Percentiles rank a stretch among this genome's conserved stretches.
These are phyloP conservation scores for Aspergillus nanangensis DNA, from an alignment of 495 filamentous ascomycete genomes.

Conservation along the genomic window DNA sequence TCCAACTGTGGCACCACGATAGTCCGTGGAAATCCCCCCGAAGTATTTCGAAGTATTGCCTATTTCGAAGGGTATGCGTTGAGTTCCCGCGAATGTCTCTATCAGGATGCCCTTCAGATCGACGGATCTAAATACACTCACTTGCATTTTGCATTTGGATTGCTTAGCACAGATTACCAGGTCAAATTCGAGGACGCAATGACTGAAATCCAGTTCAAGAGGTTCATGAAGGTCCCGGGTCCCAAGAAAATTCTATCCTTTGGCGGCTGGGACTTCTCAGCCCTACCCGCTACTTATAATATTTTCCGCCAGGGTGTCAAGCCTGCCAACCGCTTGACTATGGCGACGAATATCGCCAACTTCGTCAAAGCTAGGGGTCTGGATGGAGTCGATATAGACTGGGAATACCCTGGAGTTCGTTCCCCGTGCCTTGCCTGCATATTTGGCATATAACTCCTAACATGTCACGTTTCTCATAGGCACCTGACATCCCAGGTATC, in stretches of 20 bases:
- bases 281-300: constrained; percentile 23
- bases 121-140: constrained; percentile 31
- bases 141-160: constrained; percentile 39
- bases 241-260: constrained; percentile 39
- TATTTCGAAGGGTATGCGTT: constrained; percentile 12
- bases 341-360: constrained; percentile 26
- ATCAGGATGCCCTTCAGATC: constrained; percentile 8
- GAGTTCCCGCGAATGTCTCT: constrained; percentile 16
- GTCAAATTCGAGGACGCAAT: constrained; percentile 16
- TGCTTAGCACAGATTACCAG: constrained; percentile 19
- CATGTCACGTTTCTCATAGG: constrained; percentile 26
- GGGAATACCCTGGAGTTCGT: constrained; percentile 34
- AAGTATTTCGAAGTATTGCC: too few relatives aligned
- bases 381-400: constrained; percentile 36
- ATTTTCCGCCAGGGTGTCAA: constrained; percentile 35
- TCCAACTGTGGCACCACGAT: constrained; percentile 42
- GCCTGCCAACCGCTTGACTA: constrained; percentile 24
- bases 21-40: constrained; percentile 18
- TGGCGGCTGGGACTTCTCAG: constrained; percentile 47
- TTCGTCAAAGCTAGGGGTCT: constrained; percentile 26
- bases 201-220: constrained; percentile 11
- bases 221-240: constrained; percentile 16
- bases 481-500: too few relatives aligned
- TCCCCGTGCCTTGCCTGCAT: constrained; percentile 24
- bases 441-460: constrained; percentile 18